Conservation (phyloP, 495 filamentous ascomycete genomes). For the Penicillium soppii region DNA sequence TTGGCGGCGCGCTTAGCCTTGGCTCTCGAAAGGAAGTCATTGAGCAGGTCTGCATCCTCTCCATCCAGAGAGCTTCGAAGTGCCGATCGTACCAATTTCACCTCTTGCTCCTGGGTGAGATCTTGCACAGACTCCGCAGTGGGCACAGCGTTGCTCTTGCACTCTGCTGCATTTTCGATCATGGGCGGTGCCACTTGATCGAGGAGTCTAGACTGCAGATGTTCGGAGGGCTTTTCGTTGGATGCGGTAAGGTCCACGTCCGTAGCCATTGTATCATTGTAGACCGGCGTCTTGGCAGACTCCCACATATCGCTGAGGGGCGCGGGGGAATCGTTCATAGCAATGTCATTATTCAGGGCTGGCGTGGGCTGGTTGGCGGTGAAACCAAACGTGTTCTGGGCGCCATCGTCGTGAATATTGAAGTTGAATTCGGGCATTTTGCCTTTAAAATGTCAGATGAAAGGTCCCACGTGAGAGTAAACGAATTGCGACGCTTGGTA, state of each 20-base stretch:
- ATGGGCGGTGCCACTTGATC: slow-evolving; percentile 2
- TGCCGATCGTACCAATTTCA: slow-evolving; percentile 41
- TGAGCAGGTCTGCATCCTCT: slow-evolving; percentile 59
- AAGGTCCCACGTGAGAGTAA: background rate
- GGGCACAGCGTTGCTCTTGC: slow-evolving; percentile 2
- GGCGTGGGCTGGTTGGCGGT: slow-evolving; percentile 4
- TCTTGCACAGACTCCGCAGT: slow-evolving; percentile 20
- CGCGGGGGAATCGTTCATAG: slow-evolving; percentile 12
- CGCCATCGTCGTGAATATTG: slow-evolving; percentile 18
- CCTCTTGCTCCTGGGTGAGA: slow-evolving; percentile 34
- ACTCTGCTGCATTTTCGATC: slow-evolving; percentile 4
- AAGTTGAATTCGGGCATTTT: slow-evolving; percentile 35
- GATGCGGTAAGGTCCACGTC: background rate
- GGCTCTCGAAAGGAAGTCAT: slow-evolving; percentile 60
- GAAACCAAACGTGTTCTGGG: background rate
- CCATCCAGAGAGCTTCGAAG: slow-evolving; percentile 46
- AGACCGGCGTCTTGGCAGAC: slow-evolving; percentile 9
- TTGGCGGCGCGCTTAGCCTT: slow-evolving; percentile 59
- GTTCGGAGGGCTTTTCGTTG: slow-evolving; percentile 12
- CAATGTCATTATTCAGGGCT: slow-evolving; percentile 13
- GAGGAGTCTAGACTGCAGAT: slow-evolving; percentile 4
- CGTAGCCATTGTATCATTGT: slow-evolving; percentile 12
- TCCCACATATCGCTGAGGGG: slow-evolving; percentile 4
- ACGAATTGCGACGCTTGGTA: background rate
- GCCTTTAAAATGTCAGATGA: slow-evolving; percentile 23